Conservation (phyloP, 768 basidiomycete genomes). For the Paxillus involutus region DNA sequence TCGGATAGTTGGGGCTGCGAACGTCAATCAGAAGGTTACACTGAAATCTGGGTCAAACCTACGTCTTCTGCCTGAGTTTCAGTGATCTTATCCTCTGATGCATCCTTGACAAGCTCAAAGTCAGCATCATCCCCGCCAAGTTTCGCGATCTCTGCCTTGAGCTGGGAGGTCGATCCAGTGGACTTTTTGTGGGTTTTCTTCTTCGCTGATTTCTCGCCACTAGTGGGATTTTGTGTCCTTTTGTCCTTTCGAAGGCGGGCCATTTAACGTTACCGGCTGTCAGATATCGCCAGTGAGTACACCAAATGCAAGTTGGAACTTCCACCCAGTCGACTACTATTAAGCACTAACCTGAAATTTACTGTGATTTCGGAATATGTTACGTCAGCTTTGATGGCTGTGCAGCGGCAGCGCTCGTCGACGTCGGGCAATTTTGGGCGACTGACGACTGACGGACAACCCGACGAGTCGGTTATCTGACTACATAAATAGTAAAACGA, state of each 20-base stretch:
- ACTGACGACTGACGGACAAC: no score
- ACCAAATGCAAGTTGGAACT: no score
- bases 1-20: constrained; percentile 40
- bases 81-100: constrained; percentile 32
- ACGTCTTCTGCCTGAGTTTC: constrained; percentile 35
- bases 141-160: constrained; percentile 37
- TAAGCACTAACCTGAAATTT: background rate
- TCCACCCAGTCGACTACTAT: no score
- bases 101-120: constrained; percentile 42
- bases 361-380: no score
- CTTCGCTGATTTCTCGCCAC: background rate
- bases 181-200: background rate
- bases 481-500: no score
- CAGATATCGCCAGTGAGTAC: no score
- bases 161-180: background rate
- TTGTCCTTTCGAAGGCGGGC: constrained; percentile 17
- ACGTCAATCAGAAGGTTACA: background rate
- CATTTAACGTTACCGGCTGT: constrained; percentile 1
- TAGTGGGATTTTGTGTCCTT: background rate
- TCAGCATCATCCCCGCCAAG: constrained; percentile 51
- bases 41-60: constrained; percentile 8
- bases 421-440: no score
- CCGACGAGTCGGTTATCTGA: no score
- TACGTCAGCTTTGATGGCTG: no score
- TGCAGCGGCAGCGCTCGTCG: no score